Evolutionary conservation across 2,329 filamentous ascomycete species (phyloP).

Genomic region (Aspergillus proliferans): DNA sequence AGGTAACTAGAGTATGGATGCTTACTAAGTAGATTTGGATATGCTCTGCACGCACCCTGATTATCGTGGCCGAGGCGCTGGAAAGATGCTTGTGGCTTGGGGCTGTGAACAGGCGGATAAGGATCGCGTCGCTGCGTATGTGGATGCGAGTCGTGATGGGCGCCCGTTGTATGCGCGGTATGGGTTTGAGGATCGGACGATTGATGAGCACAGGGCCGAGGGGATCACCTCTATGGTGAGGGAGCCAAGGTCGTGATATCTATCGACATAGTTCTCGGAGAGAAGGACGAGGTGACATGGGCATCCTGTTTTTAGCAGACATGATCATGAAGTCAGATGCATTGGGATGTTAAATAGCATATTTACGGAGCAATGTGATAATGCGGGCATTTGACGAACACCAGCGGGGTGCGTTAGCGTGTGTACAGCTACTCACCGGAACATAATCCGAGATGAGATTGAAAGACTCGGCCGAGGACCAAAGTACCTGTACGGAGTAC

Average conservation of each 20-base stretch:
- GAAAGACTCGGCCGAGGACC: not conserved
- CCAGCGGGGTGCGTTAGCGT: not conserved
- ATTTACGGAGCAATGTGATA: not conserved
- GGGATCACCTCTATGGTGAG: not conserved
- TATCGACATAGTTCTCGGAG: not conserved
- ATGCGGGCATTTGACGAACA: not conserved
- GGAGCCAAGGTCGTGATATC: not conserved
- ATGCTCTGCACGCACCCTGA: conserved; percentile 15
- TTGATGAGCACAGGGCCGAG: not conserved
- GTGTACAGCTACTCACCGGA: not conserved
- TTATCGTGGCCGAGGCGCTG: conserved; percentile 13
- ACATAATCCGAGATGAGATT: too few relatives aligned
- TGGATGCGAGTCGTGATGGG: conserved; percentile 8
- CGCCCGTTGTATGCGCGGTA: conserved; percentile 8
- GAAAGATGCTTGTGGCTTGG: conserved; percentile 13
- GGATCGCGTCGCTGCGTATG: conserved; percentile 5
- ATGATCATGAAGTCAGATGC: too few relatives aligned
- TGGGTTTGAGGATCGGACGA: conserved; percentile 7
- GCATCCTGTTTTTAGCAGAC: too few relatives aligned
- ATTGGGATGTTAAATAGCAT: not conserved
- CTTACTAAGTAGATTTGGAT: conserved; percentile 6
- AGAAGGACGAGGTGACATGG: not conserved
- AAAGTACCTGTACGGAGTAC: not conserved
- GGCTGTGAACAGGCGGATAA: conserved; percentile 11
- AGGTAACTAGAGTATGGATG: not conserved